Base-by-base conservation (phyloP, 1,284 basidiomycete species). In the Malassezia sympodialis region DNA sequence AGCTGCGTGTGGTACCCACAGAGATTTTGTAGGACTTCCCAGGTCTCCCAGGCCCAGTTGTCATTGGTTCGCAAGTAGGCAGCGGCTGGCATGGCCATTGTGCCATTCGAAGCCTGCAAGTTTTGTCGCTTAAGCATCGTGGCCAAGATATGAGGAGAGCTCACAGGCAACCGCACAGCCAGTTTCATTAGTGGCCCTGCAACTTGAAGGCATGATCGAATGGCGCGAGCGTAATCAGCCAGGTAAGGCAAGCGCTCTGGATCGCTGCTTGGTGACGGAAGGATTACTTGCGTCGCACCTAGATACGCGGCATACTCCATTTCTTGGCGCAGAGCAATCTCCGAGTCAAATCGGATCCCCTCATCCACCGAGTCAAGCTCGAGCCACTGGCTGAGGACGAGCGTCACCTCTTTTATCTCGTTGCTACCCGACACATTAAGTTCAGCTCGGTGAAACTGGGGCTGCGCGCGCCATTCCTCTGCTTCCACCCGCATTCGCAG, bases 301-400 rank as follows among this genome's bases (percentile, higher is more conserved):
- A 99, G 82, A 77, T 98, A 96, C 0, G 89, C 83, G 0, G 91
- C 90, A 68, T 93, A 96, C 1, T 87, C 81, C 12, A 96, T 79
- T 76, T 99, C 93, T 77, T 96, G 90, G 60, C 85, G 84, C 12
- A 99, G 80, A 6, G 93, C 93, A 28, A 94, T 85, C 77, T 96
- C 94, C 49, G 90, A 86, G 72, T 99, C 94, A 66, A 93, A 87
- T 42, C 94, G 83, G 56, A 98, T 86, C 78, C 91, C 91, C 70
- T 91, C 88, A 76, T 96, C 90, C 1, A 82, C 78, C 11, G 89
- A 85, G 77, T 99, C 94, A 37, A 98, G 80, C 75, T 96, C 89
- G 11, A 99, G 80, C 94, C 94, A 99, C 56, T 88, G 87, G 14
- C 90, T 89, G 8, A 86, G 80, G 67, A 94, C 80, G 3, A 81